Evolutionary conservation across 108 stramenopile genomes (phyloP), one percentile per base, ranked within the genome.

Genomic region (Fragilaria crotonensis): DNA sequence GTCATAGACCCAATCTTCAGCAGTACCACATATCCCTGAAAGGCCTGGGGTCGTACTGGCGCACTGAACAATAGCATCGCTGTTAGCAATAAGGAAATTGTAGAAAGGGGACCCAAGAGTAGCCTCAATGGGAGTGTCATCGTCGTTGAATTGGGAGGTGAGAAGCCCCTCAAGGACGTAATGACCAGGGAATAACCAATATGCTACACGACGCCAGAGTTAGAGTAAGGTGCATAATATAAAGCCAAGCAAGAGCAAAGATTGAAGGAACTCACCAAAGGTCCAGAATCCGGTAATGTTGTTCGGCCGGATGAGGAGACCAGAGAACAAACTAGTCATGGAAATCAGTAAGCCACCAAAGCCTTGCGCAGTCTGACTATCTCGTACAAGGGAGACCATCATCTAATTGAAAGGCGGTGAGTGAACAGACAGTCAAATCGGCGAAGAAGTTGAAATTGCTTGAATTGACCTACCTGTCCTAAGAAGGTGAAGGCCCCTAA

Each of bases 161-260:
- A 78, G 61, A 25, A 89, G 56, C 7, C 84, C 87, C 56, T 89
- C 84, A 54, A 79, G 83, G 3, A 89, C 84, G 56, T 79, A 89
- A 50, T 85, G 87, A 14, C 87, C 84, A 45, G 83, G 87, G 19
- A 62, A 77, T 0, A 85, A 79, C 65, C 72, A 83, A 31, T 83
- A 89, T 0, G 87, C 51, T 52, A 52, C 9, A 46, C 20, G 2
- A 46, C 20, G 22, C 20, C 19, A 46, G 22, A 46, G 3, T 21
- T 21, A 2, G 4, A 21, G 3, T 2, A 46, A 2, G 45, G 19
- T 2, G 7, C n/a, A 19, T 18, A 7, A 20, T 56, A 29, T 45
- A 29, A 5, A 55, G 21, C 52, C 33, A 50, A 28, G 33, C n/a
- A n/a, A n/a, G n/a, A n/a, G n/a, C n/a, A n/a, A n/a, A 63, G 44